Percentiles rank a stretch among this genome's conserved stretches.
These are phyloP conservation scores for Medicago lupulina DNA, from an alignment of 306 rosid species.

Conservation along the genomic window DNA sequence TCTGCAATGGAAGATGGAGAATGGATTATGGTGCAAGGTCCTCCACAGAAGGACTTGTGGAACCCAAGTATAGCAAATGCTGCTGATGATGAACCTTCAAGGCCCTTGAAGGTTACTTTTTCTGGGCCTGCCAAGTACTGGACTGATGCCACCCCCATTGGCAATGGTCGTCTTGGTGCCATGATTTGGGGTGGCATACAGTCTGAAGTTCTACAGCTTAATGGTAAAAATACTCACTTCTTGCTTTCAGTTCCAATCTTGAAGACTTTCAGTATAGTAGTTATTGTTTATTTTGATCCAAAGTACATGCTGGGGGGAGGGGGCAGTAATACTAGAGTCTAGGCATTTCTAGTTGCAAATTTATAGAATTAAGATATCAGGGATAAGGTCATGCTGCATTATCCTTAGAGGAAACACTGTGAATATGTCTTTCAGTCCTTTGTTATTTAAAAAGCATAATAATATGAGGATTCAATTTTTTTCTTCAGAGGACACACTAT, in stretches of 20 bases:
- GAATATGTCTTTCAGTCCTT: neutral
- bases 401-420: conserved; percentile 1
- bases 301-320: no score
- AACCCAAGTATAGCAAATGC: conserved; percentile 46
- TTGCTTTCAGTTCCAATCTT: neutral
- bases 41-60: conserved; percentile 66
- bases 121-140: conserved; percentile 69
- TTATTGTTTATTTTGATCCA: neutral
- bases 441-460: conserved; percentile 8
- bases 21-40: conserved; percentile 53
- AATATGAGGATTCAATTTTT: conserved; percentile 18
- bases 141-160: conserved; percentile 91
- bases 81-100: conserved; percentile 31
- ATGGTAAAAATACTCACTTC: conserved; percentile 51
- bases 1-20: conserved; percentile 56
- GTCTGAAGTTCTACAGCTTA: conserved; percentile 80
- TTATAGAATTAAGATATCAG: conserved; percentile 6
- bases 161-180: conserved; percentile 94
- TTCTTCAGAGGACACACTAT: conserved; percentile 82
- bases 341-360: conserved; percentile 17
- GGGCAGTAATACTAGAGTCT: no score
- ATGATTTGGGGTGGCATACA: conserved; percentile 92
- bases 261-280: neutral
- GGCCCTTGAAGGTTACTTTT: conserved; percentile 75
- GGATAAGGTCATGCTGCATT: conserved; percentile 20